phyloP scores from a whole-genome alignment of 1,139 yeast species.

The Suhomyces ambrosiae region DNA sequence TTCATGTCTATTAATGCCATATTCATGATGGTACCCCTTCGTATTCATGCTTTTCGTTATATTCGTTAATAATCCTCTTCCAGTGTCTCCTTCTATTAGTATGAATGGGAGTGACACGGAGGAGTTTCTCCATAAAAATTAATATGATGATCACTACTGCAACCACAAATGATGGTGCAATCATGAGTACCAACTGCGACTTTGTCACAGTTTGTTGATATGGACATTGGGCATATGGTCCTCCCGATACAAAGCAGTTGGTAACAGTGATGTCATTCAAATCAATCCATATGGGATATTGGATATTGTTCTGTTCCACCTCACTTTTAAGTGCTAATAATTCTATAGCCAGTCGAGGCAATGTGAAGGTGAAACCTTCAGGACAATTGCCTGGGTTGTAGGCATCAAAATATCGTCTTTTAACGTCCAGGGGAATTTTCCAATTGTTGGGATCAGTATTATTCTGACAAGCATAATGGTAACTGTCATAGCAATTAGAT shows the following conservation, averaged over 20 bases:
- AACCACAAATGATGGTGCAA: constrained; percentile 68
- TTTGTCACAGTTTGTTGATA: constrained; percentile 59
- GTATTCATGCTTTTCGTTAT: constrained; percentile 40
- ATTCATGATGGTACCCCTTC: constrained; percentile 52
- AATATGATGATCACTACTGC: constrained; percentile 38
- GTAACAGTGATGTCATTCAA: constrained; percentile 73
- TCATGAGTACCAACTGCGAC: constrained; percentile 60
- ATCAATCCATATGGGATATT: constrained; percentile 72
- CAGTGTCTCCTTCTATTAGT: constrained; percentile 44
- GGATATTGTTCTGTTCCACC: constrained; percentile 20
- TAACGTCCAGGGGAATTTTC: constrained; percentile 37
- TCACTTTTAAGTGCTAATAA: constrained; percentile 33
- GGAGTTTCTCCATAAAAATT: constrained; percentile 34
- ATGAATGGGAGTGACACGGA: constrained; percentile 41
- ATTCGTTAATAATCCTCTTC: constrained; percentile 40
- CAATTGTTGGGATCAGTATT: constrained; percentile 45
- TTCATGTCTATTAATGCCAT: background rate
- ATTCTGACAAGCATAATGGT: constrained; percentile 60
- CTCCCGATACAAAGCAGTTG: constrained; percentile 87
- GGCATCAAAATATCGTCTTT: constrained; percentile 56
- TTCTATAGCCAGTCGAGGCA: constrained; percentile 56
- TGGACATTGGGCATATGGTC: constrained; percentile 78
- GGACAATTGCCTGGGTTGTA: constrained; percentile 47
- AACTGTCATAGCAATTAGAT: constrained; percentile 60
- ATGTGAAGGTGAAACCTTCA: constrained; percentile 48